These are phyloP conservation scores for Colletotrichum sp. DNA, from an alignment of 2,329 filamentous ascomycete species.

Conservation along the genomic window DNA sequence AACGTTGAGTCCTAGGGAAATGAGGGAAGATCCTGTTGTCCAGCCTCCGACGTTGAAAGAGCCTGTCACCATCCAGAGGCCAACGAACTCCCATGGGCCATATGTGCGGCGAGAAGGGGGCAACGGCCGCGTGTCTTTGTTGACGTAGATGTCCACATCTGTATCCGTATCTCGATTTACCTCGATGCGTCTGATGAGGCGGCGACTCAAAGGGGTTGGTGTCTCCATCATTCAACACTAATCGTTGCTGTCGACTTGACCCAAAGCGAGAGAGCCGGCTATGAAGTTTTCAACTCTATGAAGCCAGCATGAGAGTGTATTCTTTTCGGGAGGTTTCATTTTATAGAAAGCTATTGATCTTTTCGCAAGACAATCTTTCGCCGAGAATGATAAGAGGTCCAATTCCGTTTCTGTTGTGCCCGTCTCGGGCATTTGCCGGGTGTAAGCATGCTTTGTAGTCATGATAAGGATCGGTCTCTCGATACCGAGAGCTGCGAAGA, in stretches of 20 bases:
- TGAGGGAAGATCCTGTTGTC: slow-evolving; percentile 28
- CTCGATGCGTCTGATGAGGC: slow-evolving; percentile 21
- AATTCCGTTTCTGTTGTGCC: not conserved
- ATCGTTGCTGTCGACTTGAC: not conserved
- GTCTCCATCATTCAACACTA: not conserved
- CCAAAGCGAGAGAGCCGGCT: not conserved
- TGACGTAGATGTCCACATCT: slow-evolving; percentile 25
- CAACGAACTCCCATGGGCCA: slow-evolving; percentile 32
- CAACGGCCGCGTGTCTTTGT: slow-evolving; percentile 31
- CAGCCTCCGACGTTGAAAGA: slow-evolving; percentile 34
- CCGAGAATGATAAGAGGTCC: not conserved
- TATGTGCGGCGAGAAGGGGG: slow-evolving; percentile 30
- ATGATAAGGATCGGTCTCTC: not conserved
- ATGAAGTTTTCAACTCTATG: not conserved
- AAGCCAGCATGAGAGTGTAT: not conserved
- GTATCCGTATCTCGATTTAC: slow-evolving; percentile 23
- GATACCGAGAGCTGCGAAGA: not conserved
- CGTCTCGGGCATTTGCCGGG: not conserved
- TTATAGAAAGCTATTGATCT: not conserved
- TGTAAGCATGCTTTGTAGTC: not conserved
- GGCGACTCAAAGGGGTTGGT: not conserved
- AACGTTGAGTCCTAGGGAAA: slow-evolving; percentile 24
- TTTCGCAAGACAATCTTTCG: not conserved
- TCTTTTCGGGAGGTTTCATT: not conserved
- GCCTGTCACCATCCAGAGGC: slow-evolving; percentile 32